Base-by-base conservation (phyloP, 768 basidiomycete species). In the Postia placenta region DNA sequence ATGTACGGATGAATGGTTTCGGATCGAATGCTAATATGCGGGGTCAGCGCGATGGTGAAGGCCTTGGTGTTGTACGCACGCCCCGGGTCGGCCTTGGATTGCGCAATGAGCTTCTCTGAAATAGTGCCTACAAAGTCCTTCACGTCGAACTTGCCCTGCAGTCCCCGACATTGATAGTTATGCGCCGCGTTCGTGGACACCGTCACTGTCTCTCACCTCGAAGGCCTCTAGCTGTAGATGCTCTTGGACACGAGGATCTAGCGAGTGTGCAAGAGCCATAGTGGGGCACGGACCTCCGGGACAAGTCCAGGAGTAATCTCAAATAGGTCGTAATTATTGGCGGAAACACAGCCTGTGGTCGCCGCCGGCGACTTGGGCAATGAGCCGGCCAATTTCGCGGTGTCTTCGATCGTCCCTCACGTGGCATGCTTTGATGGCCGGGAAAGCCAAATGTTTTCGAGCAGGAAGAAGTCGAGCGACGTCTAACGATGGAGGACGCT, bases 1-100 rank as follows among this genome's bases (percentile, higher is more conserved):
- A 95, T 3, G 89, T 92, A 46, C 79, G 73, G 52, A 97, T 87
- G 68, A 97, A 96, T 0, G 94, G 92, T 59, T 87, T 85, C 4
- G 94, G 92, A 60, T 95, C 84, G 60, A 95, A 95, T n/a, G 94
- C 92, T 93, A 52, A 4, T 47, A 48, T 57, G n/a, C 24, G 38
- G 11, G 28, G 46, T 11, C 7, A 38, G 36, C n/a, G 35, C 15
- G 28, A 3, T 17, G 17, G 20, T 20, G 22, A 40, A 28, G 38
- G 9, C 24, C 25, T 22, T 9, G 27, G 15, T 9, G 5, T 71
- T 68, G 44, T 55, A 87, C 81, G 57, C 60, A 83, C 92, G 92
- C 46, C 90, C 92, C 24, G 90, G 73, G 60, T 82, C 80, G 36
- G 76, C 78, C 65, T 92, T 91, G 28, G 93, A 95, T 58, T 89